phyloP scores from a whole-genome alignment of 2,329 filamentous ascomycete species.

The Aureobasidium sp. region DNA sequence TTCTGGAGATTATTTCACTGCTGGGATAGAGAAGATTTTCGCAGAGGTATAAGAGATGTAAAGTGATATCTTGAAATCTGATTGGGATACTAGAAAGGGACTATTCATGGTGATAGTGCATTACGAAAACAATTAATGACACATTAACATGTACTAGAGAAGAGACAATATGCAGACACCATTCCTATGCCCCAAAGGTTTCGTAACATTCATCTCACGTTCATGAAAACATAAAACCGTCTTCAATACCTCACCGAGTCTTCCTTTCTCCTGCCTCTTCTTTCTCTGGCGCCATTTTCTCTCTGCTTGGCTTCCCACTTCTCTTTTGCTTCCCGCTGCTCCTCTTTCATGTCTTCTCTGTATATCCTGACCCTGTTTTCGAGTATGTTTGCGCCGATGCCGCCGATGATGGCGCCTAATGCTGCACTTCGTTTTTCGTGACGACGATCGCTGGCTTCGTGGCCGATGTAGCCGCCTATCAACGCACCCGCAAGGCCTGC shows the following conservation, averaged over 20 bases:
- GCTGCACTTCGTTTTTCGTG: slow-evolving; percentile 4
- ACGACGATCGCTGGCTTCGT: slow-evolving; percentile 8
- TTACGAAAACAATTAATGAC: too few species aligned
- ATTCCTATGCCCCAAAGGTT: too few species aligned
- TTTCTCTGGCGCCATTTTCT: background rate
- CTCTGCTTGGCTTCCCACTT: slow-evolving; percentile 5
- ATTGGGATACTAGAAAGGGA: too few species aligned
- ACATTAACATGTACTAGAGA: too few species aligned
- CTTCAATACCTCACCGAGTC: background rate
- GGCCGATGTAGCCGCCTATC: slow-evolving; percentile 10
- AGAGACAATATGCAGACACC: too few species aligned
- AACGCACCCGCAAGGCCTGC: slow-evolving; percentile 10
- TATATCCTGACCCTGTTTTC: slow-evolving; percentile 12
- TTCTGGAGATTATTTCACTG: too few species aligned
- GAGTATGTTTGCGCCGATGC: slow-evolving; percentile 12
- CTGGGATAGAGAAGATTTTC: too few species aligned
- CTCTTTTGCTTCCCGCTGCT: slow-evolving; percentile 2
- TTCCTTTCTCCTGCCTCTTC: background rate
- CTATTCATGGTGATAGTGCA: too few species aligned
- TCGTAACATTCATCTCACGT: too few species aligned
- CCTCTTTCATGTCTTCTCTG: slow-evolving; percentile 6
- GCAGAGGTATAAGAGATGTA: too few species aligned
- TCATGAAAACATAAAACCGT: background rate
- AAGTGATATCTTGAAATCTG: too few species aligned
- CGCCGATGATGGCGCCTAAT: slow-evolving; percentile 7